These are phyloP conservation scores for Chaetomium sp. DNA, from an alignment of 2,329 filamentous ascomycete species.

Conservation along the genomic window DNA sequence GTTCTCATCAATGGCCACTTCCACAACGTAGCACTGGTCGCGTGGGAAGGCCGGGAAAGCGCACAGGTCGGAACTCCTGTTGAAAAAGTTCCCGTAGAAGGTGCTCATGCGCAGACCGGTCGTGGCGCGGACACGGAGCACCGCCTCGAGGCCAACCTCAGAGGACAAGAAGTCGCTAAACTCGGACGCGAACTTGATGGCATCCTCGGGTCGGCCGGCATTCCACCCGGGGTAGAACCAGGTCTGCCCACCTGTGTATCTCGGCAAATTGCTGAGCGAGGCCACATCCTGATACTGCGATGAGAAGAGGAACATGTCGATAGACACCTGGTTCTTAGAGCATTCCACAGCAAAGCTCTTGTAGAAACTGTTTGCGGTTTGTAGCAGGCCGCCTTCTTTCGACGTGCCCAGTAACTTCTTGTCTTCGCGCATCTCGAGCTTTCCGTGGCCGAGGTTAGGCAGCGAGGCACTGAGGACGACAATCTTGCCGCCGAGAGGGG, in stretches of 20 bases:
- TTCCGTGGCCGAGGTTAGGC: conserved; percentile 83
- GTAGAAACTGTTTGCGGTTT: conserved; percentile 94
- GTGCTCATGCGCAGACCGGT: conserved; percentile 94
- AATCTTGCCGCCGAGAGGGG: conserved; percentile 89
- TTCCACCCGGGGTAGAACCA: conserved; percentile 99
- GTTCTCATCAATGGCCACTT: conserved; percentile 95
- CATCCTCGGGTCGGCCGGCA: conserved; percentile 85
- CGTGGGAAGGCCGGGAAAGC: conserved; percentile 97
- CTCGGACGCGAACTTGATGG: conserved; percentile 94
- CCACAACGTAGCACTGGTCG: conserved; percentile 95
- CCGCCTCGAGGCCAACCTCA: conserved; percentile 92
- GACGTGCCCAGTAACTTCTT: conserved; percentile 92
- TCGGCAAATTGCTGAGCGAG: conserved; percentile 86
- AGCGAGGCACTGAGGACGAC: conserved; percentile 84
- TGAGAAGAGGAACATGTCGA: conserved; percentile 97
- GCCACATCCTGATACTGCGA: conserved; percentile 97
- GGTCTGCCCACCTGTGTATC: conserved; percentile 95
- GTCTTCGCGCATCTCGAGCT: conserved; percentile 89
- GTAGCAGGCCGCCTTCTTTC: conserved; percentile 80
- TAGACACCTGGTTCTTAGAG: conserved; percentile 96
- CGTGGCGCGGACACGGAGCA: conserved; percentile 89
- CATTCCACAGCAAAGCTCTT: conserved; percentile 99
- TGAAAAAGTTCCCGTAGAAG: conserved; percentile 99
- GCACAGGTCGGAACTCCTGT: conserved; percentile 92
- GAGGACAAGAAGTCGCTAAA: conserved; percentile 96